Evolutionary conservation across 169 alveolate species (phyloP).

Genomic region (Pseudocohnilembus persalinus): DNA sequence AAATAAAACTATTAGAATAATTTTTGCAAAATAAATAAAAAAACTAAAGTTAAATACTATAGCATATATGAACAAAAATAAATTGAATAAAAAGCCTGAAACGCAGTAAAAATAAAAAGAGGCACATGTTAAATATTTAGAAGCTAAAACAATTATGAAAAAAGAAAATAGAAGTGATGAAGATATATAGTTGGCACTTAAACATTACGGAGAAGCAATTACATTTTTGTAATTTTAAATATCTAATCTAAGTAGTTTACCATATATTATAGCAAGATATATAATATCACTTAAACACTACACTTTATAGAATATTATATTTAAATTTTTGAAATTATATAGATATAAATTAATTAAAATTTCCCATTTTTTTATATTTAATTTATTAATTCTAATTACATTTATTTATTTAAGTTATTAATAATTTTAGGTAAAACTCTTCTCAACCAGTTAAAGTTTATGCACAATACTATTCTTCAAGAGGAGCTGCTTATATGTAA

Average conservation of each 20-base stretch:
- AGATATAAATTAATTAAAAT: too few species aligned
- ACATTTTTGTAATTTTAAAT: slow-evolving; percentile 22
- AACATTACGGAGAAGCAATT: slow-evolving; percentile 41
- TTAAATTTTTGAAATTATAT: too few species aligned
- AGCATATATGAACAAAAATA: slow-evolving; percentile 11
- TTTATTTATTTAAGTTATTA: background rate
- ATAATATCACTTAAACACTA: too few species aligned
- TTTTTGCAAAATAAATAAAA: too few species aligned
- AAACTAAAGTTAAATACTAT: slow-evolving; percentile 12
- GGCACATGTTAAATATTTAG: slow-evolving; percentile 23
- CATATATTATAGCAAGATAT: too few species aligned
- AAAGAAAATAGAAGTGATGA: slow-evolving; percentile 31
- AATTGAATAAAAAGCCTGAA: slow-evolving; percentile 14
- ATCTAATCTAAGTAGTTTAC: background rate
- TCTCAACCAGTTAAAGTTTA: slow-evolving; percentile 25
- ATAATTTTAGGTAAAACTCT: slow-evolving; percentile 3
- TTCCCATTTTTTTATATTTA: background rate
- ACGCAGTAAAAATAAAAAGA: slow-evolving; percentile 24
- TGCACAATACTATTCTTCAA: slow-evolving; percentile 53
- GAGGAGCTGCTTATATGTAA: slow-evolving; percentile 68
- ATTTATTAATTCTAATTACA: background rate
- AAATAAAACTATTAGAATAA: too few species aligned
- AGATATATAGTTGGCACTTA: slow-evolving; percentile 40
- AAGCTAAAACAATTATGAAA: slow-evolving; percentile 36
- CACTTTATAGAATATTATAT: too few species aligned